These are phyloP conservation scores for Jaapia argillacea DNA, from an alignment of 768 basidiomycete species.

Conservation along the genomic window DNA sequence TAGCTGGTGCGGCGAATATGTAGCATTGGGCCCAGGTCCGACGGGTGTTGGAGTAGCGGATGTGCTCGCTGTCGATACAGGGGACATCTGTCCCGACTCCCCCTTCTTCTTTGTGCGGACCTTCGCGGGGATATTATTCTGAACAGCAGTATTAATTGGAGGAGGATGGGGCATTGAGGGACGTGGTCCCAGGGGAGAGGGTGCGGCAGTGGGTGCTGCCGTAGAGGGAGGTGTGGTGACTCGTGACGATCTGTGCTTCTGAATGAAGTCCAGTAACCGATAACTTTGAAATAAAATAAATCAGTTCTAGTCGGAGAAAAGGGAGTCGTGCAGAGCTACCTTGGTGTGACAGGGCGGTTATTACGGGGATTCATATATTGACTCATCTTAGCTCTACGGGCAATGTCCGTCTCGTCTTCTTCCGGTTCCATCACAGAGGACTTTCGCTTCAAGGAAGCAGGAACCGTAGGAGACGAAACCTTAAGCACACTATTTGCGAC, in stretches of 20 bases:
- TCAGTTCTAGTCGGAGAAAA: background rate
- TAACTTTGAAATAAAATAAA: conserved; percentile 28
- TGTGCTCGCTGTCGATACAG: no score
- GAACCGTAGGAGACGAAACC: conserved; percentile 64
- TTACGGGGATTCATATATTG: conserved; percentile 65
- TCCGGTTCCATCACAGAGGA: conserved; percentile 60
- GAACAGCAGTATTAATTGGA: no score
- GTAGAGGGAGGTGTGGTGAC: no score
- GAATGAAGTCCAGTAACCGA: conserved; percentile 37
- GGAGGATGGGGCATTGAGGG: background rate
- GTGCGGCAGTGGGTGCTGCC: background rate
- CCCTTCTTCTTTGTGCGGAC: no score
- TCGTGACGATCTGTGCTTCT: background rate
- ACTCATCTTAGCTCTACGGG: conserved; percentile 63
- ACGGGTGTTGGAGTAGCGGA: no score
- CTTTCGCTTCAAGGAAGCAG: conserved; percentile 69
- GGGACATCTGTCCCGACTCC: no score
- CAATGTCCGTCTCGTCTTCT: conserved; percentile 69
- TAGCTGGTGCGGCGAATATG: conserved; percentile 4
- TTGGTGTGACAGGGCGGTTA: conserved; percentile 36
- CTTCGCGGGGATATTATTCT: no score
- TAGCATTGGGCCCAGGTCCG: no score
- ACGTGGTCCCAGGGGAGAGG: background rate
- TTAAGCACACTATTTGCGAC: conserved; percentile 67
- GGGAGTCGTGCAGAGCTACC: conserved; percentile 21